Base-by-base conservation (phyloP, 768 basidiomycete genomes). In the Pleurotus pulmonarius region DNA sequence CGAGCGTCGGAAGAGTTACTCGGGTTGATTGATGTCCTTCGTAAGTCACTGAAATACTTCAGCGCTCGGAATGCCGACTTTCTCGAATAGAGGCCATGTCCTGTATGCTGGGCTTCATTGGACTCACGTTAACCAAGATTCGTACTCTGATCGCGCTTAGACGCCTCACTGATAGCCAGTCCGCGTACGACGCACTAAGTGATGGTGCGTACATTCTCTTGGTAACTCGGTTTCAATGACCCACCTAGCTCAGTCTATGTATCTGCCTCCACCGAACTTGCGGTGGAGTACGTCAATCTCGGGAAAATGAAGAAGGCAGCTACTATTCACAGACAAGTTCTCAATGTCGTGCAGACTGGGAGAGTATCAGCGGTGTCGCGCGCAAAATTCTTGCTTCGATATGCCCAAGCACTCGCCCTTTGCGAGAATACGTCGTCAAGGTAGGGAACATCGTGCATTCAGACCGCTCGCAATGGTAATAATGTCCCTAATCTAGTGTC, bases 281-380 rank as follows among this genome's bases (percentile, higher is more conserved):
- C 89, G 0, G 78, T 84, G 55, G 92, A 94, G 66, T 94, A 94
- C 63, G 73, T 85, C 45, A 81, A 79, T 37, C 77, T 98, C 1
- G 94, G 95, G 3, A 91, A 88, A 67, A 69, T 73, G 2, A 81
- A 81, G 51, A 81, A 87, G 38, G 93, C 94, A 0, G 75, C 73
- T 0, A 64, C 71, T 2, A 78, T 96, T 16, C 90, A 92, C 63
- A 77, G 69, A n/a, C 82, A 81, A 34, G 78, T 80, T 0, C 69
- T 84, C 12, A 74, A 70, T 26, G 60, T 75, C 3, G 70, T 85
- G 8, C 74, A 77, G 48, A 70, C 65, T n/a, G 72, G 69, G 0
- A 64, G 73, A 1, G 70, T 79, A 0, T 80, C 86, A 0, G 75
- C 79, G 3, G 83, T 85, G 8, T 73, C 81, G 0, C 73, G 75